A percentile compares a stretch with the other conserved stretches of the same genome.
Conservation (phyloP, 2,329 filamentous ascomycete species). For the Cladosporium sp. region DNA sequence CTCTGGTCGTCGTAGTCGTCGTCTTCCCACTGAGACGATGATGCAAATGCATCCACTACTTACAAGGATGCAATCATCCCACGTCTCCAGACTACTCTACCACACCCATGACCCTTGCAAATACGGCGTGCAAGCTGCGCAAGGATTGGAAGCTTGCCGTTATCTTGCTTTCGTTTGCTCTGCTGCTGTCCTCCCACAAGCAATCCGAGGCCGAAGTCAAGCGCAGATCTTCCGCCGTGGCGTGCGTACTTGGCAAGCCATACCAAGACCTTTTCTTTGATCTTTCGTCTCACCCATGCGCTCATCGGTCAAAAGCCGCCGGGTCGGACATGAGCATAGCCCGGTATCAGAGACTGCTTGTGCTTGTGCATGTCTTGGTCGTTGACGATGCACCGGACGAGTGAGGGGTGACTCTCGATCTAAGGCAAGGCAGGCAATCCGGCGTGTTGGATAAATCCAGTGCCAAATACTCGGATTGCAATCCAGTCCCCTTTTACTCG, state of each 20-base stretch:
- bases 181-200: slow-evolving; percentile 12
- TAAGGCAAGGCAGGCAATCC: background rate
- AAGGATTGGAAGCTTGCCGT: slow-evolving; percentile 16
- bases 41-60: background rate
- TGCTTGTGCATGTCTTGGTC: slow-evolving; percentile 10
- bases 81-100: background rate
- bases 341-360: slow-evolving; percentile 1
- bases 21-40: background rate
- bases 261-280: slow-evolving; percentile 14
- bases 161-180: slow-evolving; percentile 5
- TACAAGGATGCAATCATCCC: background rate
- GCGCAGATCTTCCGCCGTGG: slow-evolving; percentile 14
- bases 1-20: background rate
- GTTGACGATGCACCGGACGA: background rate
- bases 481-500: background rate
- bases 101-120: slow-evolving; percentile 2
- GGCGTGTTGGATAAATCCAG: background rate
- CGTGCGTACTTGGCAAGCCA: slow-evolving; percentile 4
- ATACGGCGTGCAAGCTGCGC: background rate
- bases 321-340: slow-evolving; percentile 1
- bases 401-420: slow-evolving; percentile 3
- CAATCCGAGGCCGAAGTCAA: slow-evolving; percentile 13
- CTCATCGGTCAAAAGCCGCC: slow-evolving; percentile 14
- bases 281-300: slow-evolving; percentile 13
- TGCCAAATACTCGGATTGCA: background rate